Evolutionary conservation across 2,329 filamentous ascomycete genomes (phyloP), one percentile per base, ranked within the genome.

Genomic region (Sarocladium strictum): DNA sequence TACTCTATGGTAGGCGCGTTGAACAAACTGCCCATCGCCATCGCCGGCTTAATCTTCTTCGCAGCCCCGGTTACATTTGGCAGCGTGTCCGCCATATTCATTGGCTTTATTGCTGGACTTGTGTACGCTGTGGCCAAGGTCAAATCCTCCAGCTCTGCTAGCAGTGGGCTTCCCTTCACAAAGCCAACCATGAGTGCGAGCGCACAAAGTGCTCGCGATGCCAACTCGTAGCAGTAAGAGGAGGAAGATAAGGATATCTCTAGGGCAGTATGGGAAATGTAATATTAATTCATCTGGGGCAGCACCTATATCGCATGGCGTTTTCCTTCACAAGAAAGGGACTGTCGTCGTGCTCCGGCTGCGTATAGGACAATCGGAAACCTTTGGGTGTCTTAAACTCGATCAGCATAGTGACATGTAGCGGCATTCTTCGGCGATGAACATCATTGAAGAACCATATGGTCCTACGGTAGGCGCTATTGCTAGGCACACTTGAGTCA

Each of bases 1-100:
- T 96, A 96, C 78, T 93, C 88, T 53, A 96, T 96, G 90, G 91
- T 96, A 55, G 91, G 91, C 59, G 89, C 91, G 29, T 78, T 96
- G 66, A 96, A 96, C 81, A 96, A 96, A 77, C 83, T 96, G 29
- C 91, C 91, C 32, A 90, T 96, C 63, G 91, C 91, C 54, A 68
- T 96, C 60, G 90, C 85, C 58, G 91, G 91, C 41, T 80, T 96
- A 40, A 74, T 96, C 64, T 96, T 96, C 79, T 96, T 96, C 72
- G 83, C 92, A 60, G 90, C 90, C 0, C 90, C 91, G 0, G 86
- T 94, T 62, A 96, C 91, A 1, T 81, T 96, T 60, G 89, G 89
- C 63, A 91, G 88, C 67, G 87, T 94, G 19, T 88, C 88, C 26
- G 91, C 91, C 61, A 96, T 96, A 65, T 76, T 83, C 57, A 78